phyloP scores from a whole-genome alignment of 169 alveolate species.

The Plasmodium vivax region DNA sequence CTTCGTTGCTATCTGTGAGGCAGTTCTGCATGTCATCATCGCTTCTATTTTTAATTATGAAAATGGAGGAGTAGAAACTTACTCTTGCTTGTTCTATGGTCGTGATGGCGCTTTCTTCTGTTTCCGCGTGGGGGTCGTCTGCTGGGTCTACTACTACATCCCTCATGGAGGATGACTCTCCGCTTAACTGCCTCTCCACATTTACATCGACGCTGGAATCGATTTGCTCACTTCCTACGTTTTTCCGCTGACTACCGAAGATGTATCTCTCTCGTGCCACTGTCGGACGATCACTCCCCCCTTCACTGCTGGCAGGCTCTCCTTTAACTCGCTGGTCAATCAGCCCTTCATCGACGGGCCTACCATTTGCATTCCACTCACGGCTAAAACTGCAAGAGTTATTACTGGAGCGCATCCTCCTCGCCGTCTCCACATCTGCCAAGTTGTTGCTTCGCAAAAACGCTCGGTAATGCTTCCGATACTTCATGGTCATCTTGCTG shows the following conservation, averaged over 20 bases:
- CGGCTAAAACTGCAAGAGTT: background rate
- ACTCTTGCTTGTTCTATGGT: conserved; percentile 21
- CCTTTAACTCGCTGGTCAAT: background rate
- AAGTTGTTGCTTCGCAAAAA: conserved; percentile 20
- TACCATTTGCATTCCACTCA: background rate
- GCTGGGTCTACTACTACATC: background rate
- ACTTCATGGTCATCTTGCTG: background rate
- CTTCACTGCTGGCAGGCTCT: background rate
- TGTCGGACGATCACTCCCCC: background rate
- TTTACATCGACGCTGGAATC: background rate
- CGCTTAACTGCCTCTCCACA: background rate
- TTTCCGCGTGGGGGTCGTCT: background rate
- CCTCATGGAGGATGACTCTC: background rate
- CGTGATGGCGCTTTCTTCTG: background rate
- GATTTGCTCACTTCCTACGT: background rate
- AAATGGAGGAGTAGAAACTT: conserved; percentile 23
- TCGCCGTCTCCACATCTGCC: background rate
- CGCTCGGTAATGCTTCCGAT: conserved; percentile 17
- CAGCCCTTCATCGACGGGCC: background rate
- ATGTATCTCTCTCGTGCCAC: background rate
- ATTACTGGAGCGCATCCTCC: background rate
- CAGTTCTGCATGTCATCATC: conserved; percentile 16
- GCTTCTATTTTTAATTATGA: conserved; percentile 11
- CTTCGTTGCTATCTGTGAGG: background rate
- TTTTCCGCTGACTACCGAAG: background rate